These are phyloP conservation scores for Penicillium sp. DNA, from an alignment of 2,329 filamentous ascomycete species.

Conservation along the genomic window DNA sequence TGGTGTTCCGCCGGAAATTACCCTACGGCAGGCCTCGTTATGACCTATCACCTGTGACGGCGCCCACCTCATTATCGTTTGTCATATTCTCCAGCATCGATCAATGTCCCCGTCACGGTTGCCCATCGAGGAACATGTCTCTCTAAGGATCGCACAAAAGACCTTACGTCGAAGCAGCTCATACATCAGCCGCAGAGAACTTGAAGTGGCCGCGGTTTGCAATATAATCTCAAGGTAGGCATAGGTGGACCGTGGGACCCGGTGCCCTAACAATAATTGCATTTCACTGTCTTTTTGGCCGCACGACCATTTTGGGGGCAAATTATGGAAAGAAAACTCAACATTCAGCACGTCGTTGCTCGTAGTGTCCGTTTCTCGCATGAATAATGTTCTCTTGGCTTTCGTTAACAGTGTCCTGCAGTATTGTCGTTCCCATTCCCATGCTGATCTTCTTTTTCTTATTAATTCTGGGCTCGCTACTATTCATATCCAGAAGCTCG, in stretches of 20 bases:
- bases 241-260: no score
- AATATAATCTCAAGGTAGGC: neutral
- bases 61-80: no score
- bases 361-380: neutral
- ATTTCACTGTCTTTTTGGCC: neutral
- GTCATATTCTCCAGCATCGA: no score
- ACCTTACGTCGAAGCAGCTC: neutral
- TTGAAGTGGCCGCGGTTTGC: neutral
- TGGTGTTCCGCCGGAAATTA: no score
- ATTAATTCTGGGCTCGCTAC: neutral
- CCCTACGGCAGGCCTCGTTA: no score
- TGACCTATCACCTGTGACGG: no score
- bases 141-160: neutral
- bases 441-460: neutral
- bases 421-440: conserved; percentile 5
- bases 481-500: neutral
- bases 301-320: neutral
- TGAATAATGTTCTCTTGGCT: conserved; percentile 7
- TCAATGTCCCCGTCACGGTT: no score
- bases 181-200: neutral
- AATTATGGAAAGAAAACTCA: neutral
- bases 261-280: neutral
- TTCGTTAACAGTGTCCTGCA: conserved; percentile 5
- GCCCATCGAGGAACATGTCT: no score
- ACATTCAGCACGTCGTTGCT: neutral